Base-by-base conservation (phyloP, 805 yeast species). In the Ogataea nakhonphanomensis region DNA sequence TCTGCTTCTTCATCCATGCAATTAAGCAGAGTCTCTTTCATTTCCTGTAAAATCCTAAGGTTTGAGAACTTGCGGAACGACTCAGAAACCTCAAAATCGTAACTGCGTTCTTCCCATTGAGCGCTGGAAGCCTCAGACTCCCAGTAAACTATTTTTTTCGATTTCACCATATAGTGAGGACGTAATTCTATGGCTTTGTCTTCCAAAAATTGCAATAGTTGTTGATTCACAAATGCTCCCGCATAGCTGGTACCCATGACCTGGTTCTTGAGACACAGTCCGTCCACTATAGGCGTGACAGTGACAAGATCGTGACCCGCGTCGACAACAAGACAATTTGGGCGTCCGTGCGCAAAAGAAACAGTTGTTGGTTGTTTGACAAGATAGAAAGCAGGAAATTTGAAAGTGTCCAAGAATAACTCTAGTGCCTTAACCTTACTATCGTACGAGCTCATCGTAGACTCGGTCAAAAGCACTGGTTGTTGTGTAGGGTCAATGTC, bases 351-450 rank as follows among this genome's bases (percentile, higher is more conserved):
- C 8, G 91, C 89, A 64, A 90, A 90, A 1, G 95, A 79, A 1
- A 84, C 80, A 65, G 95, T 84, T 0, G 95, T 82, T n/a, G 96
- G 91, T 7, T 82, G 73, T 43, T 88, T 82, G 10, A 86, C 89
- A 17, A 86, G 59, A 57, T 82, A 90, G 43, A 86, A 77, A 0
- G 95, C 97, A 27, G 93, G 90, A 50, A 81, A 83, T 26, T 77
- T 70, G 57, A 81, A 72, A 10, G 70, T 65, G 56, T 88, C 96
- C 44, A 84, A 71, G 30, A 84, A 71, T 1, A 77, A 69, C 61
- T 89, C 95, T 55, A 90, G 68, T 7, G 89, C 74, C 51, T 77
- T 79, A 41, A 69, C 71, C 50, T 91, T 79, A 59, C 85, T 83
- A 30, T 65, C 73, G 15, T 70, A 74, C 3, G 83, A 68, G 44